Conservation (phyloP, 2,329 filamentous ascomycete species). For the Pseudonectria buxi region DNA sequence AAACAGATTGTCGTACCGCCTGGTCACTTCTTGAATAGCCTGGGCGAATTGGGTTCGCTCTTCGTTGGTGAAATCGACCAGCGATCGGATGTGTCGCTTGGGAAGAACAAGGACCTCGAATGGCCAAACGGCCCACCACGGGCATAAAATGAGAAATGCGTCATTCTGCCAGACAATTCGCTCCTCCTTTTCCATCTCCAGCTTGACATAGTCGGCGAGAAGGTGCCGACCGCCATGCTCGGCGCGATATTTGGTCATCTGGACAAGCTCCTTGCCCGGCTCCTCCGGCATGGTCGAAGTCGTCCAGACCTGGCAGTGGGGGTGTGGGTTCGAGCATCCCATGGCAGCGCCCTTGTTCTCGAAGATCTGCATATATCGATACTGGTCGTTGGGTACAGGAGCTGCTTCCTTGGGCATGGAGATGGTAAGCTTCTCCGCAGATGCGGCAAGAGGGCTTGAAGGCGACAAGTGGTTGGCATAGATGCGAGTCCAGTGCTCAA, state of each 20-base stretch:
- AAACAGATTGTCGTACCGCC: conserved; percentile 93
- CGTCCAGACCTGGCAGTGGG: conserved; percentile 95
- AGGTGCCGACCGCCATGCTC: conserved; percentile 70
- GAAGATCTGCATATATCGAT: conserved; percentile 98
- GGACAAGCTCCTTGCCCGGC: conserved; percentile 67
- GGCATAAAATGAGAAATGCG: conserved; percentile 78
- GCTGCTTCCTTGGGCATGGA: conserved; percentile 30
- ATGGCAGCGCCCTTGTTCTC: conserved; percentile 98
- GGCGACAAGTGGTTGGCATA: conserved; percentile 77
- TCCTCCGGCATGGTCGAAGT: conserved; percentile 89
- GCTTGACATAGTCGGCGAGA: conserved; percentile 76
- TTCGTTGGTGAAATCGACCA: conserved; percentile 69
- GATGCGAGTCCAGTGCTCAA: conserved; percentile 86
- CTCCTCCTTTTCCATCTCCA: conserved; percentile 77
- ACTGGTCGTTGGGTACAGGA: conserved; percentile 60
- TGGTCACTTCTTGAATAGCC: conserved; percentile 78
- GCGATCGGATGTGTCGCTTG: conserved; percentile 73
- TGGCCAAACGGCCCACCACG: conserved; percentile 98
- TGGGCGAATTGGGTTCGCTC: conserved; percentile 75
- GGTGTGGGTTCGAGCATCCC: conserved; percentile 98
- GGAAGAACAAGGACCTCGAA: conserved; percentile 90
- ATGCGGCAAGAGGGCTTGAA: conserved; percentile 52
- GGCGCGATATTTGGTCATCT: conserved; percentile 70
- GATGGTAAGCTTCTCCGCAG: conserved; percentile 34
- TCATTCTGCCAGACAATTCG: conserved; percentile 84